Evolutionary conservation across 192 early-diverging fungal species (phyloP).

Genomic region (Backusella mclennaniae): DNA sequence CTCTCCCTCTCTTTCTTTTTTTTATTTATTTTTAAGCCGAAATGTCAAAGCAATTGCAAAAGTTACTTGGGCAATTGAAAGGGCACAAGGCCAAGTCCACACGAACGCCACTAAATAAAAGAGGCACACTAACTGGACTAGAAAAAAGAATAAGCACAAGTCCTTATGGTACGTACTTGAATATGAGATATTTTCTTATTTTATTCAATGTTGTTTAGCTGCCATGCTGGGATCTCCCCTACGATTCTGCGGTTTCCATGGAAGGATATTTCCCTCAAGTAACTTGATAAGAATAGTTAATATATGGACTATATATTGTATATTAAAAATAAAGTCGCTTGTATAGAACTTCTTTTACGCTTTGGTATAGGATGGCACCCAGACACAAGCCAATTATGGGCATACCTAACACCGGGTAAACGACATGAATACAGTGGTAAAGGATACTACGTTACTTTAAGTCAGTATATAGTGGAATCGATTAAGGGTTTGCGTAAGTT

Average conservation of each 20-base stretch:
- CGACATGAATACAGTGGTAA: slow-evolving; percentile 11
- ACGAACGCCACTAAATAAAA: neutral
- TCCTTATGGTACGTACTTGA: slow-evolving; percentile 18
- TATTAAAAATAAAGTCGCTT: neutral
- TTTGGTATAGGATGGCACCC: slow-evolving; percentile 14
- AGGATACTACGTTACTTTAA: slow-evolving; percentile 17
- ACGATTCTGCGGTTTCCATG: slow-evolving; percentile 10
- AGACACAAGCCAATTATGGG: slow-evolving; percentile 13
- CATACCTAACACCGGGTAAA: slow-evolving; percentile 10
- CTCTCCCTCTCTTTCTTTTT: neutral
- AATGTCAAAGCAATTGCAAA: slow-evolving; percentile 11
- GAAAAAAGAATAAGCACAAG: slow-evolving; percentile 13
- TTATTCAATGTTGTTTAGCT: neutral
- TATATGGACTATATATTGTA: neutral
- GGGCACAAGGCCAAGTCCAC: neutral
- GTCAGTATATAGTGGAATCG: neutral
- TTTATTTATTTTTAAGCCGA: neutral
- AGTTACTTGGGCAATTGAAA: neutral
- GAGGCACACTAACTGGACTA: neutral
- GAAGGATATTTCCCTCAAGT: slow-evolving; percentile 16
- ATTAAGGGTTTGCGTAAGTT: slow-evolving; percentile 4
- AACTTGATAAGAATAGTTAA: neutral
- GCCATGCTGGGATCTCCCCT: slow-evolving; percentile 6
- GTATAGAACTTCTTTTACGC: slow-evolving; percentile 13
- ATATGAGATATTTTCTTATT: neutral